Evolutionary conservation across 352 stramenopile species (phyloP).

Genomic region (Phytophthora pluvialis): DNA sequence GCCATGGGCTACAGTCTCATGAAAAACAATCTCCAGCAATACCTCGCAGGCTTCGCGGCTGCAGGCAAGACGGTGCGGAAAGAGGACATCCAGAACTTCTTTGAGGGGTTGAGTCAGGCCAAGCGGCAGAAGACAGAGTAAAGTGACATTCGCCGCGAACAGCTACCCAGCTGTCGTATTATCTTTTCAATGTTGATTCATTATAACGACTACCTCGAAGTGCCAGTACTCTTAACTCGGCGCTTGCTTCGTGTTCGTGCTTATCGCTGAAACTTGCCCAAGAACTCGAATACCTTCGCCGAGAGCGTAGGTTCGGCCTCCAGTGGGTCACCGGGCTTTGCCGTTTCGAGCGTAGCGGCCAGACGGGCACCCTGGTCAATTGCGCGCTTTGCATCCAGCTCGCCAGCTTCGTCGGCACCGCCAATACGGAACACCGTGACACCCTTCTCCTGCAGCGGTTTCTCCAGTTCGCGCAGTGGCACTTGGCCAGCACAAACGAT

Average conservation of each 20-base stretch:
- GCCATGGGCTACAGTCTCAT: slow-evolving; percentile 76
- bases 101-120: slow-evolving; percentile 52
- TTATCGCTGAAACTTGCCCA: slow-evolving; percentile 59
- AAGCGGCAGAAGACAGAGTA: slow-evolving; percentile 65
- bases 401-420: slow-evolving; percentile 93
- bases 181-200: slow-evolving; percentile 17
- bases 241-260: neutral
- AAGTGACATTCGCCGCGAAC: slow-evolving; percentile 3
- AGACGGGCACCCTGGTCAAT: slow-evolving; percentile 96
- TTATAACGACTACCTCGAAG: slow-evolving; percentile 15
- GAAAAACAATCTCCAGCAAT: slow-evolving; percentile 74
- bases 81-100: slow-evolving; percentile 78
- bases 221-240: slow-evolving; percentile 12
- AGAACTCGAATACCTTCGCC: slow-evolving; percentile 57
- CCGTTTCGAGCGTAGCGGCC: slow-evolving; percentile 84
- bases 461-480: slow-evolving; percentile 89
- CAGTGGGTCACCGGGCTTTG: slow-evolving; percentile 69
- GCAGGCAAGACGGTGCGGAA: slow-evolving; percentile 68
- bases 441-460: slow-evolving; percentile 69
- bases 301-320: slow-evolving; percentile 48
- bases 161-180: slow-evolving; percentile 6
- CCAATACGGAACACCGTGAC: slow-evolving; percentile 95
- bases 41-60: slow-evolving; percentile 63
- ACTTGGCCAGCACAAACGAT: slow-evolving; percentile 96
- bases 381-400: slow-evolving; percentile 97